Evolutionary conservation across 345 rosid genomes (phyloP).

Genomic region (Raphanus sativus): DNA sequence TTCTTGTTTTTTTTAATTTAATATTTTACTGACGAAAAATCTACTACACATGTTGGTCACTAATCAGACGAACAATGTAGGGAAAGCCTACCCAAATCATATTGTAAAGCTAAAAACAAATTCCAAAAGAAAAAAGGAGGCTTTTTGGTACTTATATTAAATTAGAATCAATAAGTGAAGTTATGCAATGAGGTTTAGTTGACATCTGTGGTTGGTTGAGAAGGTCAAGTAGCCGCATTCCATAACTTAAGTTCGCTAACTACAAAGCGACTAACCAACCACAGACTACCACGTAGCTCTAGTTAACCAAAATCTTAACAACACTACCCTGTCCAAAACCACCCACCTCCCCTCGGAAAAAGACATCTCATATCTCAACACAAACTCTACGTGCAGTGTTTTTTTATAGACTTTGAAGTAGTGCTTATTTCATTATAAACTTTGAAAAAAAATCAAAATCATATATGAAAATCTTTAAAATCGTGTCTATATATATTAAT

Average conservation of each 20-base stretch:
- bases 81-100: not conserved
- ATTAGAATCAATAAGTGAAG: not conserved
- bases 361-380: no score
- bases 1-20: not conserved
- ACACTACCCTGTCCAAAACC: not conserved
- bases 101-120: not conserved
- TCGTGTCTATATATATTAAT: no score
- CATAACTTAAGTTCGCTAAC: conserved; percentile 17
- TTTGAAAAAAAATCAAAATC: no score
- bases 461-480: no score
- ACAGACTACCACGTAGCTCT: conserved; percentile 16
- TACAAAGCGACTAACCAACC: conserved; percentile 8
- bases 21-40: not conserved
- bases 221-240: conserved; percentile 20
- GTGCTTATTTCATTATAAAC: no score
- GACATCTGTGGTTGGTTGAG: conserved; percentile 18
- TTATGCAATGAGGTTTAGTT: conserved; percentile 22
- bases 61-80: not conserved
- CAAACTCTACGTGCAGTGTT: no score
- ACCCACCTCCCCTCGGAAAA: no score
- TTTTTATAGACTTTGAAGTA: no score
- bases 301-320: conserved; percentile 5
- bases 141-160: not conserved
- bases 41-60: not conserved
- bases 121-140: not conserved